Base-by-base conservation (phyloP, 2,329 filamentous ascomycete species). In the Penicillium sp. region DNA sequence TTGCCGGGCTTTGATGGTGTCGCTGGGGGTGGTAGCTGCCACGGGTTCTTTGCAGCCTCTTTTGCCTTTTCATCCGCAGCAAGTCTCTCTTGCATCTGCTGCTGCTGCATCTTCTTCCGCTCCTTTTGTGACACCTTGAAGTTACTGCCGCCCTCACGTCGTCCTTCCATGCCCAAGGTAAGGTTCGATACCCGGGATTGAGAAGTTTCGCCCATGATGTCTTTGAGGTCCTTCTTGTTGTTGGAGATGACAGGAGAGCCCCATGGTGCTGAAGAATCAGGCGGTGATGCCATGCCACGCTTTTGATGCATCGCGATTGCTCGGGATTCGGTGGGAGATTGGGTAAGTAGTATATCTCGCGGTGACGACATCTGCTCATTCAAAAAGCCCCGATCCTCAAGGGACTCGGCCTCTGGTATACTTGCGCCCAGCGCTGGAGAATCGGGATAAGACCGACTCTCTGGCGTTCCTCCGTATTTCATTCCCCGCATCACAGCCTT, bases 111-210 rank as follows among this genome's bases (percentile, higher is more conserved):
- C 66, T 83, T 89, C 74, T 96, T 97, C 20, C 91, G 85, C 69
- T 96, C 92, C 66, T 94, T 95, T 63, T 97, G 94, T 0, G 92
- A 96, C 60, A 95, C 73, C 67, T 89, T 96, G 24, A 74, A 65
- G 62, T 64, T 63, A 63, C 70, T 48, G 59, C 70, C 61, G 57
- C 60, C 72, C 52, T 75, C 73, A 20, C 74, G 71, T 46, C 77
- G 72, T 22, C 69, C 71, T 6, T 77, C 77, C 45, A 84, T 72
- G 0, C 74, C 80, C 28, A 81, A 60, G 1, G 79, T 80, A 18
- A 84, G 61, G 47, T 78, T 80, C 1, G 81, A 83, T 1, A 78
- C 74, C 36, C 76, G 74, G 22, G 67, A 73, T 24, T 69, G 67
- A 0, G 81, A 79, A 2, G 82, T 73, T 64, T 87, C 83, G 8